Conservation (phyloP, 306 rosid genomes). For the Lotus japonicus region DNA sequence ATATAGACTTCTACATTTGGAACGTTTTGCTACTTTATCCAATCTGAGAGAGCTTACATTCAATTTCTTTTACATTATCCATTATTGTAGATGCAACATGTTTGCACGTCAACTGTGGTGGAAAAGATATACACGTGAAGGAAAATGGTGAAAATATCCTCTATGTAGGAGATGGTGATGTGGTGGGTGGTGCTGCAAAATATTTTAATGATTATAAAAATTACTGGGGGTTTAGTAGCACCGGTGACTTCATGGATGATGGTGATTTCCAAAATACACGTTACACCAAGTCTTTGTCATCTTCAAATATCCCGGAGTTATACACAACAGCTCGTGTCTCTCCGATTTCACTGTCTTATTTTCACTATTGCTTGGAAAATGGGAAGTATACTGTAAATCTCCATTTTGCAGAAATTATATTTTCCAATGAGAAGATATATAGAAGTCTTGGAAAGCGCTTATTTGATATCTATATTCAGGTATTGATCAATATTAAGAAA, state of each 20-base stretch:
- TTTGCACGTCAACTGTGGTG: conserved; percentile 61
- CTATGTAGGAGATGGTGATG: conserved; percentile 38
- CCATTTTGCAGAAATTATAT: conserved; percentile 50
- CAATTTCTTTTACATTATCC: not conserved
- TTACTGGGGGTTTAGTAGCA: conserved; percentile 55
- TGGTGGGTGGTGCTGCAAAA: conserved; percentile 39
- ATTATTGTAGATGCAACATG: conserved; percentile 65
- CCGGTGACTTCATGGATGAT: conserved; percentile 44
- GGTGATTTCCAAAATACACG: conserved; percentile 17
- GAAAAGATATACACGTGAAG: conserved; percentile 32
- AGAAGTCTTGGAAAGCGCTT: conserved; percentile 48
- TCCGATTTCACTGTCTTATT: conserved; percentile 51
- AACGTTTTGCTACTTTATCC: not conserved
- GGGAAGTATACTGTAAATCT: conserved; percentile 52
- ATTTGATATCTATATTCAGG: conserved; percentile 63
- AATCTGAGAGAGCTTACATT: not conserved
- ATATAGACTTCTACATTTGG: not conserved
- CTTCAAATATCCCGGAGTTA: conserved; percentile 29
- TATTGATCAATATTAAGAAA: conserved; percentile 20
- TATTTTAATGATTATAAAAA: not conserved
- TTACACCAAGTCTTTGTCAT: conserved; percentile 20
- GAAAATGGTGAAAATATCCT: conserved; percentile 22
- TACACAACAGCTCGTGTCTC: conserved; percentile 44
- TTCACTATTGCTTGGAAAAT: conserved; percentile 57
- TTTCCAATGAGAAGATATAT: conserved; percentile 44